Base-by-base conservation (phyloP, 495 filamentous ascomycete species). In the Opeltia flavorubescens region DNA sequence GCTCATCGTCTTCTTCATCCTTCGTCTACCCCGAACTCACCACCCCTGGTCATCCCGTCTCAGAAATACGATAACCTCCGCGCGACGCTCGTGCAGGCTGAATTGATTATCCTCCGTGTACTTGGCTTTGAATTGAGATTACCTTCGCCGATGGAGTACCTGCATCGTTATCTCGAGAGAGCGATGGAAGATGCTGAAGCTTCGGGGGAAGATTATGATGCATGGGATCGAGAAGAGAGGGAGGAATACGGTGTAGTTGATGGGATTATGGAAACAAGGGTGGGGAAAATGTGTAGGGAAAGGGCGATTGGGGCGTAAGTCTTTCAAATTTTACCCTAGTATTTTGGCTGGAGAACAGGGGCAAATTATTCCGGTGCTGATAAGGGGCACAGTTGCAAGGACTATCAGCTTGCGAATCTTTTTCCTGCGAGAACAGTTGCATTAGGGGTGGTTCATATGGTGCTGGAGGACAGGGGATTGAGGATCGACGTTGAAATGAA, bases 91-190 rank as follows among this genome's bases (percentile, higher is more conserved):
- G 63, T 69, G 15, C 55, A 58, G 15, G 65, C 65, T 5, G 66
- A 69, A 36, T 51, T 69, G 5, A 48, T 69, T 7, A 50, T 69
- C 1, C 52, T 69, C n/a, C 60, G 65, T 12, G 61, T 65, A 9
- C 51, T 69, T 20, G 55, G 56, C n/a, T 69, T 69, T 45, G 62
- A 67, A 30, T 44, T 66, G n/a, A 52, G 62, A 11, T 24, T 64
- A 9, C 53, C 66, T 13, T 48, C 65, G 2, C 63, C 66, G 25
- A 51, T 65, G 35, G 63, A 68, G 24, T 69, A 60, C 44, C 51
- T 69, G 18, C 52, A 56, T 15, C 56, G 67, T 11, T 56, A 66
- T 44, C 59, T 69, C 2, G 62, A 64, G 43, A 58, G 62, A 27
- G 59, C 51, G 12, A 54, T 62, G 45, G 52, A 48, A 13, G 50